Conservation (phyloP, 2,329 filamentous ascomycete genomes). For the Penicillium verrucosum region DNA sequence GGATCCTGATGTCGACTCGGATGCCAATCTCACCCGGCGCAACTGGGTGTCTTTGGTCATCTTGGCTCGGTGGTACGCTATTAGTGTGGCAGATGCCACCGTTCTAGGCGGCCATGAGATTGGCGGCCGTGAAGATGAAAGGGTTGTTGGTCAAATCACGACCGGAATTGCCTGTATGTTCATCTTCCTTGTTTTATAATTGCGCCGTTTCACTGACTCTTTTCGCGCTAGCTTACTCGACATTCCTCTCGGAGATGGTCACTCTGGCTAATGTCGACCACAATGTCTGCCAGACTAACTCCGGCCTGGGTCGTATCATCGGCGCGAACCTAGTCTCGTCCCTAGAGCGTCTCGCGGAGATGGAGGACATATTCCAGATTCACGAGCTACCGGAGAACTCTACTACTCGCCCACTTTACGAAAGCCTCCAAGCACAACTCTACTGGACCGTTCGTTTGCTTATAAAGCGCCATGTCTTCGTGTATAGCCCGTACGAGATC, state of each 20-base stretch:
- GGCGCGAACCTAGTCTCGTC: constrained; percentile 36
- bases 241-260: constrained; percentile 37
- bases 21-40: constrained; percentile 40
- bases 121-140: constrained; percentile 39
- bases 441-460: constrained; percentile 44
- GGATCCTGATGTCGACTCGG: constrained; percentile 40
- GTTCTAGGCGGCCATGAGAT: constrained; percentile 39
- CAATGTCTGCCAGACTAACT: constrained; percentile 37
- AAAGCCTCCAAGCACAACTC: constrained; percentile 40
- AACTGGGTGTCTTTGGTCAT: constrained; percentile 42
- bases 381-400: constrained; percentile 27
- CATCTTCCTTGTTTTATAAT: not conserved
- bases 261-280: constrained; percentile 34
- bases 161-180: constrained; percentile 41
- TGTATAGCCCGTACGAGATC: constrained; percentile 43
- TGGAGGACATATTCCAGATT: constrained; percentile 34
- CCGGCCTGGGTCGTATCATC: constrained; percentile 36
- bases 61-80: constrained; percentile 41
- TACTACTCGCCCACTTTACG: constrained; percentile 28
- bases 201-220: constrained; percentile 1
- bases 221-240: constrained; percentile 32
- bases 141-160: constrained; percentile 35
- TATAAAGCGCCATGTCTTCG: constrained; percentile 43
- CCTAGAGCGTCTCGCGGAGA: constrained; percentile 38
- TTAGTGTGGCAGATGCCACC: constrained; percentile 41